Evolutionary conservation across 164 flowering plant genomes (phyloP), one percentile per base, ranked within the genome.

Genomic region (Magnolia changhungtana): DNA sequence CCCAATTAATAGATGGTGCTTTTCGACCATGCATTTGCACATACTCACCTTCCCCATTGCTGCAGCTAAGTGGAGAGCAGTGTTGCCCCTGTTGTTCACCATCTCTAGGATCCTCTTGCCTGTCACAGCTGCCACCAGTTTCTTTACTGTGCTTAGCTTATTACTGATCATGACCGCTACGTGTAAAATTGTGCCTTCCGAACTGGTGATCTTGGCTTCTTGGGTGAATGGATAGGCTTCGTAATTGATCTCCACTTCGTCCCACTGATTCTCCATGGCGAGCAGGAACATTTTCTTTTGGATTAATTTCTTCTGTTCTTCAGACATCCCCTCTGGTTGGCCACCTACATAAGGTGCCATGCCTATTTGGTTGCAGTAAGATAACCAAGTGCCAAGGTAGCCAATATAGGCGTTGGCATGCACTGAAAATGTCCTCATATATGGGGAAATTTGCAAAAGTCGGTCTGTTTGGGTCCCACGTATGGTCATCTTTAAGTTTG

Each of bases 111-210:
- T 67, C 16, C 52, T 64, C 18, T 0, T 7, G 3, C 1, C 37
- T 11, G 45, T 20, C 14, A 85, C 78, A 9, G 1, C 1, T 0
- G 61, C 9, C 6, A 85, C 71, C 0, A 85, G 80, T 18, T 70
- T 8, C 20, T 45, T 5, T 52, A 52, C 14, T 1, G 1, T 13
- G 0, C 63, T 76, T 14, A 69, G 77, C 76, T 66, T 37, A n/a
- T 71, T 72, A 29, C n/a, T n/a, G 18, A 73, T 75, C 10, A 74
- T 74, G 18, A 83, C 84, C 0, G 85, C 87, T 0, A 76, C 9
- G 37, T 86, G 85, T 31, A 86, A 31, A 6, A 78, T 84, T 0
- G 86, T 86, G 55, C 81, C 84, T 4, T 81, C 81, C 11, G 27
- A 18, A 8, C 14, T 0, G 3, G 72, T 69, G 27, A 69, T 45